A percentile compares a stretch with the other conserved stretches of the same genome.
These are phyloP conservation scores for Ulota crispa DNA, from an alignment of 225 moss, liverwort and hornwort genomes.

Conservation along the genomic window DNA sequence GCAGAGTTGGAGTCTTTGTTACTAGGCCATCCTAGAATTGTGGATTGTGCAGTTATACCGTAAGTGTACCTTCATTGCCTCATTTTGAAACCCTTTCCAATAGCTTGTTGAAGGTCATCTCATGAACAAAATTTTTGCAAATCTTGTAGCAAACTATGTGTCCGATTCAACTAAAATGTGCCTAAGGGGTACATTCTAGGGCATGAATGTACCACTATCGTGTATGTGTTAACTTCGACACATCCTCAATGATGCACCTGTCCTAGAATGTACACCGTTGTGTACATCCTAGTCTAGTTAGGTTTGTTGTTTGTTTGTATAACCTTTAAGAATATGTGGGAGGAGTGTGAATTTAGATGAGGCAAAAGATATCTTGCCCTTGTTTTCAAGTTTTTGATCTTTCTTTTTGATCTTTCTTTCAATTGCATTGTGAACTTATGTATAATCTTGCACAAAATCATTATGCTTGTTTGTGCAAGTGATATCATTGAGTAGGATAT, in stretches of 20 bases:
- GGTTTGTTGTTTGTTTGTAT: not conserved
- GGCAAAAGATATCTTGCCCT: too few species aligned
- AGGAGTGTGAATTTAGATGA: too few species aligned
- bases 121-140: not conserved
- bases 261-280: not conserved
- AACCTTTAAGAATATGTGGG: too few species aligned
- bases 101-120: not conserved
- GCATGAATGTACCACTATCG: not conserved
- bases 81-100: not conserved
- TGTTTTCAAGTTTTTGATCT: too few species aligned
- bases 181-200: not conserved
- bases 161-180: not conserved
- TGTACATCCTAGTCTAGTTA: not conserved
- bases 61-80: slow-evolving; percentile 35
- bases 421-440: too few species aligned
- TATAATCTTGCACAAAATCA: too few species aligned
- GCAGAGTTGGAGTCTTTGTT: slow-evolving; percentile 57
- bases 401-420: too few species aligned
- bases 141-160: not conserved
- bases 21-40: slow-evolving; percentile 35
- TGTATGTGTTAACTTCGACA: not conserved
- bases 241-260: not conserved
- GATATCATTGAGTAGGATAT: too few species aligned
- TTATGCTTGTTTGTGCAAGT: too few species aligned
- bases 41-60: slow-evolving; percentile 62